A percentile compares a stretch with the other conserved stretches of the same genome.
phyloP scores from a whole-genome alignment of 1,284 basidiomycete species.

The Malassezia caprae region DNA sequence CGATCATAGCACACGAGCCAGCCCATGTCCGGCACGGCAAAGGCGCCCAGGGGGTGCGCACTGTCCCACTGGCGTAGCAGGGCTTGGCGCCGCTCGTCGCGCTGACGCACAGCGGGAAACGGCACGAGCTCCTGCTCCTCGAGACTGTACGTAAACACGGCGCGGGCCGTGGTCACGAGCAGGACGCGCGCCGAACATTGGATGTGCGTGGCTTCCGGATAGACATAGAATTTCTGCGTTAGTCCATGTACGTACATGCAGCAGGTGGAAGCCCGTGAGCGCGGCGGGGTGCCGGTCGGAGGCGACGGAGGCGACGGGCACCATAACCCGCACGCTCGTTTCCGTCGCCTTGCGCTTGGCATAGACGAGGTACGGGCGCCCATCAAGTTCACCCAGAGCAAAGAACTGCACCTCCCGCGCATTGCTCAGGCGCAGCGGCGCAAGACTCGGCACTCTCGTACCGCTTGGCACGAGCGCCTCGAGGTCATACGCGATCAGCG shows the following conservation, averaged over 20 bases:
- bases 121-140: slow-evolving; percentile 66
- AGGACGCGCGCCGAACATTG: slow-evolving; percentile 84
- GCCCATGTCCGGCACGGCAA: slow-evolving; percentile 65
- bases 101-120: slow-evolving; percentile 53
- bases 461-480: slow-evolving; percentile 85
- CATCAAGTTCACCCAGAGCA: slow-evolving; percentile 72
- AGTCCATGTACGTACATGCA: not conserved
- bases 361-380: slow-evolving; percentile 78
- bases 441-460: slow-evolving; percentile 51
- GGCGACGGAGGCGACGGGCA: slow-evolving; percentile 71
- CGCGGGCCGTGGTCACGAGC: slow-evolving; percentile 78
- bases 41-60: slow-evolving; percentile 76
- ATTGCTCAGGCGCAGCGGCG: slow-evolving; percentile 74
- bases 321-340: slow-evolving; percentile 83
- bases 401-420: slow-evolving; percentile 88
- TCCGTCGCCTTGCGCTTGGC: slow-evolving; percentile 88
- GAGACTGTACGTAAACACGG: slow-evolving; percentile 88
- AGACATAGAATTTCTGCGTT: slow-evolving; percentile 15
- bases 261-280: slow-evolving; percentile 5
- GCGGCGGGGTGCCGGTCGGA: not conserved
- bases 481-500: slow-evolving; percentile 63
- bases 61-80: slow-evolving; percentile 65
- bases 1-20: slow-evolving; percentile 85
- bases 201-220: slow-evolving; percentile 67
- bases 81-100: slow-evolving; percentile 62